Conservation (phyloP, 192 early-diverging fungal species). For the Lobulomyces angularis region DNA sequence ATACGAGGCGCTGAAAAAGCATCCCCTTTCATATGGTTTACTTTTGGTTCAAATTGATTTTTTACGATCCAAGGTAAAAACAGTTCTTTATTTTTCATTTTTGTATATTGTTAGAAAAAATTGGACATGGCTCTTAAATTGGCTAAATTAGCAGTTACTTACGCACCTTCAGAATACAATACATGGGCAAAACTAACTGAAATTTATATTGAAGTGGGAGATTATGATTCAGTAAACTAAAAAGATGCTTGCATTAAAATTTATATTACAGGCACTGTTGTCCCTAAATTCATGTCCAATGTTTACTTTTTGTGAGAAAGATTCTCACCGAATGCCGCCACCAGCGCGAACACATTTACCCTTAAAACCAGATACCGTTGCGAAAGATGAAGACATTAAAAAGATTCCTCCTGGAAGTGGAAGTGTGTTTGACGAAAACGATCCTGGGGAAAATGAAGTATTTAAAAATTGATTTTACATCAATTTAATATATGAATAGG, state of each 20-base stretch:
- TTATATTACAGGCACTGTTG: conserved; percentile 59
- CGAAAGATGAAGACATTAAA: conserved; percentile 24
- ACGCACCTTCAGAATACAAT: conserved; percentile 85
- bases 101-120: conserved; percentile 24
- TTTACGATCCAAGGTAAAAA: conserved; percentile 64
- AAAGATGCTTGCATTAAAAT: neutral
- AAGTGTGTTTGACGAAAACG: conserved; percentile 32
- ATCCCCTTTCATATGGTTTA: conserved; percentile 70
- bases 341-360: conserved; percentile 82
- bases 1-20: conserved; percentile 66
- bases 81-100: neutral
- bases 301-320: conserved; percentile 72
- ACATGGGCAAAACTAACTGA: conserved; percentile 95
- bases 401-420: conserved; percentile 22
- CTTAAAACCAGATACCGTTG: conserved; percentile 58
- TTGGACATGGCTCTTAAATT: conserved; percentile 70
- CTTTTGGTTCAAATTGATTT: conserved; percentile 87
- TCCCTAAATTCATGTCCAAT: conserved; percentile 97
- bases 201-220: conserved; percentile 74
- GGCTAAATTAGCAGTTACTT: conserved; percentile 86
- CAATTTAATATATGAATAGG: conserved; percentile 14
- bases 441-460: conserved; percentile 36
- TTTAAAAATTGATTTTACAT: conserved; percentile 3
- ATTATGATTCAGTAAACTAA: conserved; percentile 61
- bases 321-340: conserved; percentile 81